A percentile compares a stretch with the other conserved stretches of the same genome.
Conservation (phyloP, 163 green algal genomes). For the Scenedesmus sp. region DNA sequence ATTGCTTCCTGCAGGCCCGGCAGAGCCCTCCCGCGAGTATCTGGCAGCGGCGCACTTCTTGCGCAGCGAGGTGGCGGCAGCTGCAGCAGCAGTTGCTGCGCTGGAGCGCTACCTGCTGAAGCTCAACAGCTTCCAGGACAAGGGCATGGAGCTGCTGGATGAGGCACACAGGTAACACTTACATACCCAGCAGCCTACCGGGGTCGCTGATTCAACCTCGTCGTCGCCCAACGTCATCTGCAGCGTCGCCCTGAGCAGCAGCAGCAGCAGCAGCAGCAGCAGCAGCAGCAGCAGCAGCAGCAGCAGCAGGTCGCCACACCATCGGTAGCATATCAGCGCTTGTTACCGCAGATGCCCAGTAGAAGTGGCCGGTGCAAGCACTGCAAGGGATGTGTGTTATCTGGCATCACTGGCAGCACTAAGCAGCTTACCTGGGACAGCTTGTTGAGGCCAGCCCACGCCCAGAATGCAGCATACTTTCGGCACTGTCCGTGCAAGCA, state of each 20-base stretch:
- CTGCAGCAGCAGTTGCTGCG: slow-evolving; percentile 28
- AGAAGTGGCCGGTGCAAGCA: not conserved
- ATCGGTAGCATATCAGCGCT: not conserved
- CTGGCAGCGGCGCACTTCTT: slow-evolving; percentile 32
- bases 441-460: not conserved
- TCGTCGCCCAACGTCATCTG: not conserved
- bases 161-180: slow-evolving; percentile 46
- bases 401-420: not conserved
- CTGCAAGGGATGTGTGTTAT: not conserved
- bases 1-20: not conserved
- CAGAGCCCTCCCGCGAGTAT: not conserved
- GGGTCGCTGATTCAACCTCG: not conserved
- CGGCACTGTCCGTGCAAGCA: not conserved
- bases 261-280: not conserved
- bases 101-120: slow-evolving; percentile 38
- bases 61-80: slow-evolving; percentile 32
- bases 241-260: too few relatives aligned
- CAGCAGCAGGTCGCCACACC: too few relatives aligned
- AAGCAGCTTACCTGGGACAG: not conserved
- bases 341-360: not conserved
- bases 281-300: not conserved
- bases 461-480: too few relatives aligned
- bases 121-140: slow-evolving; percentile 41
- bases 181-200: not conserved
- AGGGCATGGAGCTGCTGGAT: slow-evolving; percentile 51